Evolutionary conservation across 306 rosid species (phyloP), one percentile per base, ranked within the genome.

Genomic region (Arachis stenosperma): DNA sequence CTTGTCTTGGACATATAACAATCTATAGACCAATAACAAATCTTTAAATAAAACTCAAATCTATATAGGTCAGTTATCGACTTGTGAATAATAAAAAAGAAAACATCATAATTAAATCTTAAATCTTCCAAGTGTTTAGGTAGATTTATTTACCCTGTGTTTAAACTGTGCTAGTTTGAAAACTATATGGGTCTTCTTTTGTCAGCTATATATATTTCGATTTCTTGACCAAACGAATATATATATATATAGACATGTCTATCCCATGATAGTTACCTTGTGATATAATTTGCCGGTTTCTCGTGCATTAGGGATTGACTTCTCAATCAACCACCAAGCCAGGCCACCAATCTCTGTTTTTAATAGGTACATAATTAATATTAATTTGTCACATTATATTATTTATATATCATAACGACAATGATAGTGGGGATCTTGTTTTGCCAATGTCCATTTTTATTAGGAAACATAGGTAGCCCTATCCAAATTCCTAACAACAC

Each of bases 231-330:
- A 55, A 55, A 66, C 5, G 5, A 46, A 51, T 75, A 50, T 65
- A 2, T 33, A 33, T 33, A 33, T 33, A 2, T 33, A 33, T 33
- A 75, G 29, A 56, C 11, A 15, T 39, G 2, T 7, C 44, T 53
- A 41, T 54, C 67, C 27, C 65, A 64, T 65, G 66, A 55, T 53
- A 73, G 46, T 73, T 73, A 22, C 43, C 43, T 33, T 33, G 50
- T 17, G 15, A 40, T 46, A 63, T 55, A 44, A 70, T 63, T 63
- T 46, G 47, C 36, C 61, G 73, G 74, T 62, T 73, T 43, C 65
- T 60, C 6, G 53, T 51, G 70, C 75, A 61, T 50, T 74, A 47
- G 71, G 67, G 65, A 65, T 84, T 81, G 71, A 84, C 85, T 75
- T 75, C 14, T 54, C 3, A 67, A 8, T 74, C 71, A 63, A n/a